These are phyloP conservation scores for Candida caryicola DNA, from an alignment of 805 yeast genomes.

Conservation along the genomic window DNA sequence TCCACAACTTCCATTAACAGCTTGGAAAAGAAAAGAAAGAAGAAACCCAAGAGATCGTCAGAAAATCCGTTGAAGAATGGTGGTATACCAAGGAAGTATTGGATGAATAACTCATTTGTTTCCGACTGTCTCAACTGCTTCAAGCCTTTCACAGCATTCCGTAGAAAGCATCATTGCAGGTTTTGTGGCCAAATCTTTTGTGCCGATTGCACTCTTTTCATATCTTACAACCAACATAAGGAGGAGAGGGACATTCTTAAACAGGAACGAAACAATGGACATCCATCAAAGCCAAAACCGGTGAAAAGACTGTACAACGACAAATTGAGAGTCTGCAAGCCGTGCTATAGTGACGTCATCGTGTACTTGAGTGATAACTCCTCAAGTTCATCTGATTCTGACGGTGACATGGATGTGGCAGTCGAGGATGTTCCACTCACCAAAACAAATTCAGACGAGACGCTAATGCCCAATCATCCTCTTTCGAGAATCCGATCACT, in stretches of 20 bases:
- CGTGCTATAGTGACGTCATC: conserved; percentile 73
- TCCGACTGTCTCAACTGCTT: conserved; percentile 84
- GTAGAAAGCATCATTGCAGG: conserved; percentile 92
- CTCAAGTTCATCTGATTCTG: conserved; percentile 25
- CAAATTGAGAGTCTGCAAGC: conserved; percentile 71
- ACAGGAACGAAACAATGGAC: conserved; percentile 9
- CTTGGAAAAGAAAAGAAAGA: conserved; percentile 21
- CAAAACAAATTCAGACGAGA: conserved; percentile 14
- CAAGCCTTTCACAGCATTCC: conserved; percentile 73
- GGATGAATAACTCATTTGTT: conserved; percentile 96
- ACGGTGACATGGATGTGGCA: conserved; percentile 16
- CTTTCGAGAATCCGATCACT: conserved; percentile 28
- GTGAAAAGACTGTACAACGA: conserved; percentile 56
- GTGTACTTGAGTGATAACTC: conserved; percentile 67
- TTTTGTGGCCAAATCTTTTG: conserved; percentile 96
- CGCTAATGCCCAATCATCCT: conserved; percentile 21
- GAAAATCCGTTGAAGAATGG: conserved; percentile 45
- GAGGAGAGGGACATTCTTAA: conserved; percentile 26
- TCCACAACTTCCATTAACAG: conserved; percentile 30
- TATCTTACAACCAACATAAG: conserved; percentile 54
- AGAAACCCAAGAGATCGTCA: conserved; percentile 28
- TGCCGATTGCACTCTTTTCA: conserved; percentile 69
- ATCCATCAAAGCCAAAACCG: conserved; percentile 8
- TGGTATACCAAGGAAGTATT: conserved; percentile 72
- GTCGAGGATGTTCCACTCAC: not conserved